Conservation (phyloP, 2,329 filamentous ascomycete species). For the Aureobasidium sp. region DNA sequence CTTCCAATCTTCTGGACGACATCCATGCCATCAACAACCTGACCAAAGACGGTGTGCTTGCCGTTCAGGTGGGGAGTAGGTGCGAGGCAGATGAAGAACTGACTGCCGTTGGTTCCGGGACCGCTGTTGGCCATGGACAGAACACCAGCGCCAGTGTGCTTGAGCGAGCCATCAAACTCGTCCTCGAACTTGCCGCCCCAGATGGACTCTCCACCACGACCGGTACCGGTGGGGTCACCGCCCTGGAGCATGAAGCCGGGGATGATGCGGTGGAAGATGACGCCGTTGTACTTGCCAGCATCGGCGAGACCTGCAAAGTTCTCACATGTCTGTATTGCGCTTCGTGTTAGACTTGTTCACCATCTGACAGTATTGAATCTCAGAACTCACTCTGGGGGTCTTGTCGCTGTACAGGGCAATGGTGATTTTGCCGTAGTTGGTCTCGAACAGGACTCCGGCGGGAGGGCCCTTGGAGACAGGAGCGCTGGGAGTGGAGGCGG, state of each 20-base stretch:
- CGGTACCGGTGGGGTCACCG: slow-evolving; percentile 94
- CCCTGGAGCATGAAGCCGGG: slow-evolving; percentile 98
- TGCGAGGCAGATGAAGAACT: slow-evolving; percentile 97
- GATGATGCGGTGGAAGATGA: slow-evolving; percentile 70
- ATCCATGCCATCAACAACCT: slow-evolving; percentile 90
- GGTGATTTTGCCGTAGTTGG: slow-evolving; percentile 38
- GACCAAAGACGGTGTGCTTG: slow-evolving; percentile 97
- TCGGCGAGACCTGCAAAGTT: slow-evolving; percentile 39
- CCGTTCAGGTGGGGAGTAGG: slow-evolving; percentile 88
- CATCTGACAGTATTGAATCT: too few relatives aligned
- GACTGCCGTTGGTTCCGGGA: slow-evolving; percentile 91
- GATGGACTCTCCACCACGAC: slow-evolving; percentile 83
- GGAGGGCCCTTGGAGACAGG: not conserved
- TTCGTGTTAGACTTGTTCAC: not conserved
- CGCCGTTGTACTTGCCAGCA: slow-evolving; percentile 38
- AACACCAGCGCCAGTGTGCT: slow-evolving; percentile 82
- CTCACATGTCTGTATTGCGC: slow-evolving; percentile 32
- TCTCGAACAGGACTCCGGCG: slow-evolving; percentile 34
- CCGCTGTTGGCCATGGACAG: slow-evolving; percentile 98
- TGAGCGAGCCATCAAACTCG: slow-evolving; percentile 86
- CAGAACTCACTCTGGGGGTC: slow-evolving; percentile 32
- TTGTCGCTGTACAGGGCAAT: slow-evolving; percentile 35
- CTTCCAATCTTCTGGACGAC: slow-evolving; percentile 93
- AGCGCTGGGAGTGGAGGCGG: not conserved
- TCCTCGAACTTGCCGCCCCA: slow-evolving; percentile 91